A percentile compares a stretch with the other conserved stretches of the same genome.
Conservation (phyloP, 306 rosid genomes). For the Clitoria ternatea region DNA sequence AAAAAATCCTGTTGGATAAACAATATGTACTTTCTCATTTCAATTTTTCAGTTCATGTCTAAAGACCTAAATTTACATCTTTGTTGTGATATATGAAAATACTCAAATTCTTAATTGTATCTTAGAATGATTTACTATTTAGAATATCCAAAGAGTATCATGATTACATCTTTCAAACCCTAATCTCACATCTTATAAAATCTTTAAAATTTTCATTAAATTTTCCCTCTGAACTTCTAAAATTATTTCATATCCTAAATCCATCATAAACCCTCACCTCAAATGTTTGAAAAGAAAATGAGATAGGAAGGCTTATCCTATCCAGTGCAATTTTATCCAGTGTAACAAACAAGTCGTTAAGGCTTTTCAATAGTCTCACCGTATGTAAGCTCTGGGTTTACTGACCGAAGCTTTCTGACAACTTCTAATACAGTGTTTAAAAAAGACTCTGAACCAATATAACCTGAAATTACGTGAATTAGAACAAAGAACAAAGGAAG, state of each 20-base stretch:
- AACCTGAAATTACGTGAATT: slow-evolving; percentile 46
- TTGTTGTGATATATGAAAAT: no score
- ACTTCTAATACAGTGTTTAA: slow-evolving; percentile 68
- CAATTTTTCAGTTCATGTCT: neutral
- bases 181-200: no score
- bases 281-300: no score
- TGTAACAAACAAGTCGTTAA: neutral
- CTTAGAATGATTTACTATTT: no score
- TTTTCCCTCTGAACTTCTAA: no score
- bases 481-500: neutral
- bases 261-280: no score
- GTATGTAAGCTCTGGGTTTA: slow-evolving; percentile 67
- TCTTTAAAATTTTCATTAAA: no score
- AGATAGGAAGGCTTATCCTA: neutral
- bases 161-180: no score
- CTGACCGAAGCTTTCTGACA: slow-evolving; percentile 61
- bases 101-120: no score
- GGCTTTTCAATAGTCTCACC: slow-evolving; percentile 29
- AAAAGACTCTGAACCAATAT: slow-evolving; percentile 88
- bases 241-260: no score
- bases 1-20: neutral
- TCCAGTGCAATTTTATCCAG: neutral
- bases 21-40: slow-evolving; percentile 6
- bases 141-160: no score
- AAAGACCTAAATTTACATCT: neutral